phyloP scores from a whole-genome alignment of 306 rosid species.

The Ochetophila trinervis region DNA sequence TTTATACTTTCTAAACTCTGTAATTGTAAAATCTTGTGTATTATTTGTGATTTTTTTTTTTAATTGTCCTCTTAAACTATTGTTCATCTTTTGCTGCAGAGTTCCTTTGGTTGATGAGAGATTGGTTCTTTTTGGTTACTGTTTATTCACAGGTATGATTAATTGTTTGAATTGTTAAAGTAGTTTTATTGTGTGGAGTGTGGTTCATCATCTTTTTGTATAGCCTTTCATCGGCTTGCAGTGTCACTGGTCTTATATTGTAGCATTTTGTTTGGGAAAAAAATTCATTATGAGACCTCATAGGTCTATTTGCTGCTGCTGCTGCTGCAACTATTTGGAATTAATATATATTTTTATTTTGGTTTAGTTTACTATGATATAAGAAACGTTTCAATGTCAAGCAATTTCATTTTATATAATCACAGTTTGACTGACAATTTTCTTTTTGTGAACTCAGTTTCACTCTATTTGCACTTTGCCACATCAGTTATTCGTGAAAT shows the following conservation, averaged over 20 bases:
- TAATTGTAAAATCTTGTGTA: slow-evolving; percentile 4
- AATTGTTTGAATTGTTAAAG: neutral
- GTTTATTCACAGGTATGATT: slow-evolving; percentile 58
- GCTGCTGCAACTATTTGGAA: slow-evolving; percentile 2
- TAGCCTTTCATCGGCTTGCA: slow-evolving; percentile 1
- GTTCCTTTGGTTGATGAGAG: slow-evolving; percentile 75
- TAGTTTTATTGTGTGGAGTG: neutral
- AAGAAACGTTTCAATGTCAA: slow-evolving; percentile 10
- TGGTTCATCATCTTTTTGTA: neutral
- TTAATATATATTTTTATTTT: slow-evolving; percentile 1
- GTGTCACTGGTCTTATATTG: neutral
- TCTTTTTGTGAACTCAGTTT: slow-evolving; percentile 38
- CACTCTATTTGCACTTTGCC: slow-evolving; percentile 80
- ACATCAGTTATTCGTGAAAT: slow-evolving; percentile 78
- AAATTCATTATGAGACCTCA: neutral
- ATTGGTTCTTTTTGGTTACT: slow-evolving; percentile 76
- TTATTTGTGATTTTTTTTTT: slow-evolving; percentile 10
- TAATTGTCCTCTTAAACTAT: slow-evolving; percentile 21
- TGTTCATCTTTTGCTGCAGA: slow-evolving; percentile 43
- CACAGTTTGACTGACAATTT: slow-evolving; percentile 20
- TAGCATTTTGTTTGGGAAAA: neutral
- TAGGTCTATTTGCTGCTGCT: neutral
- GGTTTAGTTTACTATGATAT: neutral
- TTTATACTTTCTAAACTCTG: slow-evolving; percentile 13
- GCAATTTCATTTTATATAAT: neutral